Percentiles rank a stretch among this genome's conserved stretches.
Evolutionary conservation across 2,329 filamentous ascomycete species (phyloP).

Genomic region (Neofusicoccum sp.): DNA sequence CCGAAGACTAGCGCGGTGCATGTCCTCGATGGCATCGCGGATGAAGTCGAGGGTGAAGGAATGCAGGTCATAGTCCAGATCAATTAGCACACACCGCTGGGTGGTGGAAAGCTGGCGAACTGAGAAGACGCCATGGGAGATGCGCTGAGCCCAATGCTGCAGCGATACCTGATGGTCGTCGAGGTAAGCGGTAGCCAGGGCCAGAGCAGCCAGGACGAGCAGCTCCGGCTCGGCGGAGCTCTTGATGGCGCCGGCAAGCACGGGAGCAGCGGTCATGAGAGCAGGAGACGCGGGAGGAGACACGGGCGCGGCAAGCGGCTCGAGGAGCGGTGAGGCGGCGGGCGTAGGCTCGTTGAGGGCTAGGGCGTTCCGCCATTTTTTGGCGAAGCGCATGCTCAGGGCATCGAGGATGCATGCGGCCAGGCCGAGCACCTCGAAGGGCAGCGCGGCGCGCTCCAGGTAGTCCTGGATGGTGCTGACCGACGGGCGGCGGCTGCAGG

Average conservation of each 20-base stretch:
- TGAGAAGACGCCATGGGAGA: slow-evolving; percentile 27
- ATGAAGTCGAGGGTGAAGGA: slow-evolving; percentile 35
- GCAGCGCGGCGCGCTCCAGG: slow-evolving; percentile 32
- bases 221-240: slow-evolving; percentile 30
- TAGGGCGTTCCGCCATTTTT: slow-evolving; percentile 30
- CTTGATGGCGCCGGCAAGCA: neutral
- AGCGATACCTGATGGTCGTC: slow-evolving; percentile 31
- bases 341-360: slow-evolving; percentile 22
- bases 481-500: slow-evolving; percentile 29
- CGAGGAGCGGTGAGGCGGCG: slow-evolving; percentile 21
- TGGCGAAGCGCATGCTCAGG: slow-evolving; percentile 33
- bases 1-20: slow-evolving; percentile 26
- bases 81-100: slow-evolving; percentile 33
- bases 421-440: slow-evolving; percentile 37
- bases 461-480: slow-evolving; percentile 28
- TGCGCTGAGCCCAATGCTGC: slow-evolving; percentile 33
- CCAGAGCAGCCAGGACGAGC: slow-evolving; percentile 35
- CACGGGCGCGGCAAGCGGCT: slow-evolving; percentile 21
- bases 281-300: slow-evolving; percentile 6
- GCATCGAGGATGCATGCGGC: slow-evolving; percentile 39
- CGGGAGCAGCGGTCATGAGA: neutral
- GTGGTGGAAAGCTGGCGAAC: slow-evolving; percentile 33
- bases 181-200: slow-evolving; percentile 36
- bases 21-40: slow-evolving; percentile 29
- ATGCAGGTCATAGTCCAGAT: slow-evolving; percentile 39